phyloP scores from a whole-genome alignment of 2,329 filamentous ascomycete species.

The Alternaria rosae region DNA sequence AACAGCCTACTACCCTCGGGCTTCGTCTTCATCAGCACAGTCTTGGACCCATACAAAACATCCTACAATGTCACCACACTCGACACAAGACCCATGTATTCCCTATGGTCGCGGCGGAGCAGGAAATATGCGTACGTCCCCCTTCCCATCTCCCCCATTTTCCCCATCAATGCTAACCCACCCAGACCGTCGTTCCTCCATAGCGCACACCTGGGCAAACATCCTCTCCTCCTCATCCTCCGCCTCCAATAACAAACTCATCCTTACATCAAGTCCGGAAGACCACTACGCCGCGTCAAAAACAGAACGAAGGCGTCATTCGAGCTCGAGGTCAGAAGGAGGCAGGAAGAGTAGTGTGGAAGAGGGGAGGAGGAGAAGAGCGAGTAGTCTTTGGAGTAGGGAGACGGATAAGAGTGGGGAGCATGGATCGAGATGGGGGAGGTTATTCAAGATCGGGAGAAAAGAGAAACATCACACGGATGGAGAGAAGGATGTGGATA shows the following conservation, averaged over 20 bases:
- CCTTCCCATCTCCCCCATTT: neutral
- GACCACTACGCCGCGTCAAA: conserved; percentile 14
- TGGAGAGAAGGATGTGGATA: neutral
- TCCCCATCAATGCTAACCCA: too few species aligned
- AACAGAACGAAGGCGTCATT: neutral
- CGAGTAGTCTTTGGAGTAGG: conserved; percentile 6
- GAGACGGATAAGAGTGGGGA: neutral
- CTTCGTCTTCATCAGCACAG: too few species aligned
- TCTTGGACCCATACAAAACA: too few species aligned
- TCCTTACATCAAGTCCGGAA: conserved; percentile 10
- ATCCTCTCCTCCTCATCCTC: neutral
- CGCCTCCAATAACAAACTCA: neutral
- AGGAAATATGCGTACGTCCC: conserved; percentile 19
- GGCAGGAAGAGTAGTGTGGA: conserved; percentile 1
- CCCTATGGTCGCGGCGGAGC: conserved; percentile 22
- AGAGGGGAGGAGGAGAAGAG: neutral
- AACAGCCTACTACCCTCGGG: too few species aligned
- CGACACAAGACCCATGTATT: conserved; percentile 9
- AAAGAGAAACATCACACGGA: neutral
- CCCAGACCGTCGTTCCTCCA: conserved; percentile 20
- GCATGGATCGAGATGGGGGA: neutral
- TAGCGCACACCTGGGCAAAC: conserved; percentile 14
- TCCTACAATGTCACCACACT: neutral
- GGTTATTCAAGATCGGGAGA: neutral
- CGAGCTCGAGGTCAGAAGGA: neutral